Evolutionary conservation across 2,329 filamentous ascomycete genomes (phyloP).

Genomic region (Xylariaceae sp.): DNA sequence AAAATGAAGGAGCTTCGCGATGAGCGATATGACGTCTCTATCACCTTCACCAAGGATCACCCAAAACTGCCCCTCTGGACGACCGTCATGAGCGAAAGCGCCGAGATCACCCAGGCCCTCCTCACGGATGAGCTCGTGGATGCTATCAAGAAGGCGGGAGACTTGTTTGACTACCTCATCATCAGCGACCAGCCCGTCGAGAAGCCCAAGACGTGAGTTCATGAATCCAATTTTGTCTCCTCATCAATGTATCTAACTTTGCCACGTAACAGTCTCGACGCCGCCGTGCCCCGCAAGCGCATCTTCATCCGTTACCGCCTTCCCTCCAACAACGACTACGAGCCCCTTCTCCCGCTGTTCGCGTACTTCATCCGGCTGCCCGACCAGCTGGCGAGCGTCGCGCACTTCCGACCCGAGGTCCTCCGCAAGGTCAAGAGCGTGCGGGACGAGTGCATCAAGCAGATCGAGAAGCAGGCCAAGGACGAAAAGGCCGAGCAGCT

Average conservation of each 20-base stretch:
- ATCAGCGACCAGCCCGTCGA: conserved; percentile 85
- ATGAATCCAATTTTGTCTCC: no score
- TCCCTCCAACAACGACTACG: conserved; percentile 58
- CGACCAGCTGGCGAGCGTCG: conserved; percentile 69
- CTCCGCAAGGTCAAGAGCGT: conserved; percentile 73
- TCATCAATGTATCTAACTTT: conserved; percentile 1
- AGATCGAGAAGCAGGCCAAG: conserved; percentile 74
- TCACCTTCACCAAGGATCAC: conserved; percentile 91
- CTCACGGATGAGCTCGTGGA: conserved; percentile 83
- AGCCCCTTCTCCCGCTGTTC: conserved; percentile 67
- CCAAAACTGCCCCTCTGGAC: conserved; percentile 83
- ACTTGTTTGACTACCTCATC: conserved; percentile 79
- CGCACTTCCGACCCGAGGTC: conserved; percentile 87
- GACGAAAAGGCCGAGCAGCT: conserved; percentile 77
- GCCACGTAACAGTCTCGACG: conserved; percentile 59
- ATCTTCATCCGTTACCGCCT: conserved; percentile 72
- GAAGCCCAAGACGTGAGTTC: conserved; percentile 69
- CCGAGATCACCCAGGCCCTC: conserved; percentile 83
- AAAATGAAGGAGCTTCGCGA: conserved; percentile 84
- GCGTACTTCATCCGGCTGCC: conserved; percentile 77
- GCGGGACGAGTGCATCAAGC: conserved; percentile 74
- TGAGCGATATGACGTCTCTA: conserved; percentile 87
- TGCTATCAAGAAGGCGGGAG: conserved; percentile 72
- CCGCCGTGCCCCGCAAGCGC: conserved; percentile 80
- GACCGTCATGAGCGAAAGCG: conserved; percentile 94